These are phyloP conservation scores for Psilocybe tampanensis DNA, from an alignment of 768 basidiomycete species.

Conservation along the genomic window DNA sequence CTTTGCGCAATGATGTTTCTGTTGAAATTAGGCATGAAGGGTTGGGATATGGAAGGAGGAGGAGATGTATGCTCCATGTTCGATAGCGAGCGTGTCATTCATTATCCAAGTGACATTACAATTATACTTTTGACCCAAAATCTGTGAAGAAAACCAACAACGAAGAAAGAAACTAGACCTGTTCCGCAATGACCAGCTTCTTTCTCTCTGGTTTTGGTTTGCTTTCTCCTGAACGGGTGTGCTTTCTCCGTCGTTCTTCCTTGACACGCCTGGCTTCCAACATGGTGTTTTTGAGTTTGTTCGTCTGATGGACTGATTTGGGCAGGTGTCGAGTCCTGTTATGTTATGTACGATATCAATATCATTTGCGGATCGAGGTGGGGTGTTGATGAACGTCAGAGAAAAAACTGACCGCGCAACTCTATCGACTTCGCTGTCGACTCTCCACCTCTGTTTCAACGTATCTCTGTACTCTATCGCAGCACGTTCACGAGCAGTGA, in stretches of 20 bases:
- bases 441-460: slow-evolving; percentile 87
- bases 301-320: slow-evolving; percentile 86
- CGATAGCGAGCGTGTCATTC: neutral
- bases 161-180: slow-evolving; percentile 44
- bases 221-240: slow-evolving; percentile 81
- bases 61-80: no score
- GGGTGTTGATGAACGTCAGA: neutral
- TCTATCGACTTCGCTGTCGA: slow-evolving; percentile 78
- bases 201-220: slow-evolving; percentile 94
- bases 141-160: neutral
- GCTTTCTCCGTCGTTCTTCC: slow-evolving; percentile 90
- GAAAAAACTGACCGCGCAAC: slow-evolving; percentile 66
- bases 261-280: slow-evolving; percentile 86
- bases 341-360: neutral
- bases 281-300: slow-evolving; percentile 91
- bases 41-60: no score
- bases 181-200: slow-evolving; percentile 82
- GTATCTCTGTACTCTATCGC: slow-evolving; percentile 91
- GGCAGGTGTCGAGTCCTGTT: slow-evolving; percentile 80
- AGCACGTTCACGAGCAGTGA: slow-evolving; percentile 89
- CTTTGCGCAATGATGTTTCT: no score
- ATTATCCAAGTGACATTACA: neutral
- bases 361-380: no score
- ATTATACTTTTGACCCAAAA: slow-evolving; percentile 1
- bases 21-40: no score